A percentile compares a stretch with the other conserved stretches of the same genome.
These are phyloP conservation scores for Trichosanthes cucumerina DNA, from an alignment of 306 rosid genomes.

Conservation along the genomic window DNA sequence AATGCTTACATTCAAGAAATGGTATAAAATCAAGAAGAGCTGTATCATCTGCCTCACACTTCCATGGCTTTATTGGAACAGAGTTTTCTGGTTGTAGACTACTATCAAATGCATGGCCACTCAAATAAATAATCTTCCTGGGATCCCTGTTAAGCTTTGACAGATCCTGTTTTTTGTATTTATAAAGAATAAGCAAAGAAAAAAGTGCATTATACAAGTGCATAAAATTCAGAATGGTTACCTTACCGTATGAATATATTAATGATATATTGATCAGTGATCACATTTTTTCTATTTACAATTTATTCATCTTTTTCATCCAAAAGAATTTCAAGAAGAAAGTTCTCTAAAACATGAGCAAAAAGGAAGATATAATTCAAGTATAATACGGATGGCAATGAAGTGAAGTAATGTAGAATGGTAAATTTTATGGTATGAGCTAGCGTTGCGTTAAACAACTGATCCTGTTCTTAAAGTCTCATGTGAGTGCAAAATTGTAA, in stretches of 20 bases:
- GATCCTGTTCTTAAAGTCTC: not conserved
- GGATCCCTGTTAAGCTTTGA: constrained; percentile 90
- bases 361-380: not conserved
- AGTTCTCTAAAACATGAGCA: not conserved
- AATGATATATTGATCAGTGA: not conserved
- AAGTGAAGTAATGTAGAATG: not conserved
- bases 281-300: not conserved
- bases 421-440: not conserved
- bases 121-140: constrained; percentile 63
- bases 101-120: constrained; percentile 83
- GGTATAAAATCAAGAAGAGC: constrained; percentile 87
- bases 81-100: constrained; percentile 82
- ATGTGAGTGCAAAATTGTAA: not conserved
- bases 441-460: not conserved
- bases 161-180: constrained; percentile 54
- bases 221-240: not conserved
- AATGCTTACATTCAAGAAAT: constrained; percentile 76
- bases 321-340: not conserved
- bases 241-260: not conserved
- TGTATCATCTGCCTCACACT: constrained; percentile 67
- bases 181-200: not conserved
- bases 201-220: not conserved
- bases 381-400: not conserved
- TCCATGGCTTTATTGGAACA: constrained; percentile 69
- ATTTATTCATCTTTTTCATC: not conserved